These are phyloP conservation scores for Zygosaccharomyces pseudorouxii DNA, from an alignment of 805 yeast genomes.

Conservation along the genomic window DNA sequence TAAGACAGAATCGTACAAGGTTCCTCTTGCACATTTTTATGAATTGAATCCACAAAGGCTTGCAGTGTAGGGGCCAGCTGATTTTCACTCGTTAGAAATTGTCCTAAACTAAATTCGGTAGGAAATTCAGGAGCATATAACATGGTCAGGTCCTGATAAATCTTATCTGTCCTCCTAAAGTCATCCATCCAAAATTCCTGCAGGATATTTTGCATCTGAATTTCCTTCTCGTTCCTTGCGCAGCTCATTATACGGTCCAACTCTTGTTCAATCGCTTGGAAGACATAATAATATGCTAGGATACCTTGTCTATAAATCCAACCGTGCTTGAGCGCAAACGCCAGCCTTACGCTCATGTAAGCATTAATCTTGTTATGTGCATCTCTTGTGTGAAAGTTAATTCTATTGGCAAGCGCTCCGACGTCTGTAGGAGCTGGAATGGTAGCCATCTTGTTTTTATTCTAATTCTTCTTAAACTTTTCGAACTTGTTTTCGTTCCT, in stretches of 20 bases:
- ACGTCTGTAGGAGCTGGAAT: slow-evolving; percentile 75
- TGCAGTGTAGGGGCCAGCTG: slow-evolving; percentile 52
- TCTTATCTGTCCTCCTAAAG: slow-evolving; percentile 54
- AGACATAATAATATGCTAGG: slow-evolving; percentile 66
- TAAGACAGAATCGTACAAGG: slow-evolving; percentile 75
- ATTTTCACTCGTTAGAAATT: slow-evolving; percentile 9
- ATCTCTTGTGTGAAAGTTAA: slow-evolving; percentile 61
- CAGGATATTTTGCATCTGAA: slow-evolving; percentile 44
- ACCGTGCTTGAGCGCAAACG: slow-evolving; percentile 70
- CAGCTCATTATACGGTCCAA: slow-evolving; percentile 43
- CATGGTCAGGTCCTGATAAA: slow-evolving; percentile 60
- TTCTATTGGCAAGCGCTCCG: slow-evolving; percentile 81
- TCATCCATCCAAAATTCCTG: slow-evolving; percentile 64
- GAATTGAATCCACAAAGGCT: slow-evolving; percentile 57
- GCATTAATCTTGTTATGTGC: slow-evolving; percentile 68
- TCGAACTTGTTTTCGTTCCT: background rate
- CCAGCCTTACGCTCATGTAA: slow-evolving; percentile 62
- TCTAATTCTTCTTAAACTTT: background rate
- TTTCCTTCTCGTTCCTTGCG: slow-evolving; percentile 47
- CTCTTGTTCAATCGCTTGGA: slow-evolving; percentile 54
- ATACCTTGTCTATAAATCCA: slow-evolving; percentile 77
- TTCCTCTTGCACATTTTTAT: slow-evolving; percentile 47
- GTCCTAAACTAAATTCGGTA: slow-evolving; percentile 9
- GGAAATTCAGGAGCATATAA: slow-evolving; percentile 49
- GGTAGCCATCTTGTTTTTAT: slow-evolving; percentile 28